Evolutionary conservation across 805 yeast genomes (phyloP).

Genomic region (Jamesozyma rosinii): DNA sequence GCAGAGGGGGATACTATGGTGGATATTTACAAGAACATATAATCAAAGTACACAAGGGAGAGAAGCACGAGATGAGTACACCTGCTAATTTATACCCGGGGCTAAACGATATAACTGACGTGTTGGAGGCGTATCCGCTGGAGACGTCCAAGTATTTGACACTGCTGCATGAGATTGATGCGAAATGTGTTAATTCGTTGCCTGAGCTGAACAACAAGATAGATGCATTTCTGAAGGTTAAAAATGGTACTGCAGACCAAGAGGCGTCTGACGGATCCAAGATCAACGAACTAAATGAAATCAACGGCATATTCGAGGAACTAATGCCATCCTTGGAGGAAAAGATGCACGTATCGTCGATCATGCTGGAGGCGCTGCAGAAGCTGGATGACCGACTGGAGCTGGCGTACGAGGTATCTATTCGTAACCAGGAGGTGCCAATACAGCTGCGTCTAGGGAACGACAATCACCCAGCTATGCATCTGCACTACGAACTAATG

Average conservation of each 20-base stretch:
- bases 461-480: conserved; percentile 83
- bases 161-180: conserved; percentile 83
- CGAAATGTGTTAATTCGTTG: conserved; percentile 71
- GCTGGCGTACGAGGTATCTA: conserved; percentile 67
- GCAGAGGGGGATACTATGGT: too few species aligned
- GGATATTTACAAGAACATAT: too few species aligned
- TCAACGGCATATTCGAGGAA: conserved; percentile 44
- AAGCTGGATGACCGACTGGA: conserved; percentile 67
- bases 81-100: conserved; percentile 65
- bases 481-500: conserved; percentile 31
- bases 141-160: conserved; percentile 82
- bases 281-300: conserved; percentile 24
- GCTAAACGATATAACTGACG: conserved; percentile 82
- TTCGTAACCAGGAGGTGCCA: conserved; percentile 69
- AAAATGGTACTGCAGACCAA: background rate
- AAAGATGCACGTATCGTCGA: conserved; percentile 92
- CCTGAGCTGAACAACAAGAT: conserved; percentile 49
- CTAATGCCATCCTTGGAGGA: conserved; percentile 89
- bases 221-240: conserved; percentile 14
- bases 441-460: conserved; percentile 69
- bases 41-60: too few species aligned
- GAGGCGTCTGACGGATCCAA: conserved; percentile 5
- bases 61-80: conserved; percentile 19
- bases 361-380: conserved; percentile 69
- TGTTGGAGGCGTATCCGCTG: conserved; percentile 78